Base-by-base conservation (phyloP, 2,329 filamentous ascomycete species). In the Tolypocladium ophioglossoides region DNA sequence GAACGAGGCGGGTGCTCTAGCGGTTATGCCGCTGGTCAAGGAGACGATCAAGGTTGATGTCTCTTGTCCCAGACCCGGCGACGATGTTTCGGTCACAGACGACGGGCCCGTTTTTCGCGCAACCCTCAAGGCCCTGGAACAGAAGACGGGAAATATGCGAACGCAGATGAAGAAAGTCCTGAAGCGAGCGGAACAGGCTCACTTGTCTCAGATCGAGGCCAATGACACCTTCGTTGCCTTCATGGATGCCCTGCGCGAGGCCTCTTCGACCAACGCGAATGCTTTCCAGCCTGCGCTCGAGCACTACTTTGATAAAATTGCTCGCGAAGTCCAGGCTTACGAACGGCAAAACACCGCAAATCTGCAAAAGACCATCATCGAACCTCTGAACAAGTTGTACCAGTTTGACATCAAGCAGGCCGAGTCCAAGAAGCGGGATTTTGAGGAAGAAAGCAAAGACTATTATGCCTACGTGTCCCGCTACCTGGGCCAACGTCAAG, bases 401-500 rank as follows among this genome's bases (percentile, higher is more conserved):
- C 90, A 90, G 57, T 79, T 92, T 59, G 95, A 99, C 64, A 97
- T 99, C 74, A 99, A 99, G 70, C 91, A 96, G 69, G 95, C 92
- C 30, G 94, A 99, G 66, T 79, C 87, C 41, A 99, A 99, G 75
- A 95, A 94, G 72, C 90, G 94, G 60, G 94, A 97, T 62, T 99
- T 99, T 63, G 94, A 99, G 59, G 94, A 99, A 65, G 94, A 99
- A 69, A 97, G 92, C 74, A 94, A 95, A 68, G 94, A 99, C 68
- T 99, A 96, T 72, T 99, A 99, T 71, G 85, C 87, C 58, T 99
- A 96, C 67, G 89, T 97, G 51, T 88, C 91, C 58, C 85, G 91
- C 49, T 99, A 99, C 71, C 82, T 99, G n/a, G 94, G 94, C 35
- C 92, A 97, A 68, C 83, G 92, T 46, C 91, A 95, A 67, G 94